Evolutionary conservation across 352 stramenopile genomes (phyloP), one percentile per base, ranked within the genome.

Genomic region (Globisporangium cylindrosporum): DNA sequence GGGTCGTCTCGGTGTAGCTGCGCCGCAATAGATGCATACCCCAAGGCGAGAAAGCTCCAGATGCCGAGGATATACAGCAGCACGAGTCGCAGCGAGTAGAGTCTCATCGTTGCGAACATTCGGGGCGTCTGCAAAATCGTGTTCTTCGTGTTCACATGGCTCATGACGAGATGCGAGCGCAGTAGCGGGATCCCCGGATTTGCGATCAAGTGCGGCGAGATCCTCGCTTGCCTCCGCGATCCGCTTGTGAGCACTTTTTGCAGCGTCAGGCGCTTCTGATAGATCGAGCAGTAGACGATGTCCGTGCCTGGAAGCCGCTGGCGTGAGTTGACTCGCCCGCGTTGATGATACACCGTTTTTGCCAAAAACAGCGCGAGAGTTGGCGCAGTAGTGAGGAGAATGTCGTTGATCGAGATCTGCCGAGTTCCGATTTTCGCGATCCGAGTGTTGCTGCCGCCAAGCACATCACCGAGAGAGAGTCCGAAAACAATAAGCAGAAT

Each of bases 371-470:
- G 34, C 24, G 66, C 25, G 2, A 81, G 68, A 14, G 73, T 75
- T 5, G 70, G 67, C 3, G 63, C 58, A 1, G 75, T 77, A 65
- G 64, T 76, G 27, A 72, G 63, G 1, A 81, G 34, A 7, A 79
- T 32, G 25, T 81, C 73, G 48, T 77, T 64, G 15, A 65, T n/a
- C 5, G 65, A 65, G 6, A 78, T 14, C 1, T 43, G 10, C 4
- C 71, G 70, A 10, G 24, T 34, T 25, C 72, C 72, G 55, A 72
- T 54, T 5, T 53, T 56, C 24, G 74, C 24, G 7, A 71, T 29
- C 1, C 58, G 32, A 2, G 61, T 24, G 32, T 64, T 62, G 32
- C 61, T 77, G 3, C 32, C 48, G 1, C 18, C 15, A 3, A 78
- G 43, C 12, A 38, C 12, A n/a, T 72, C 53, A 1, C 51, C 58